A percentile compares a stretch with the other conserved stretches of the same genome.
Evolutionary conservation across 225 moss, liverwort and hornwort species (phyloP).

Genomic region (Climacium dendroides): DNA sequence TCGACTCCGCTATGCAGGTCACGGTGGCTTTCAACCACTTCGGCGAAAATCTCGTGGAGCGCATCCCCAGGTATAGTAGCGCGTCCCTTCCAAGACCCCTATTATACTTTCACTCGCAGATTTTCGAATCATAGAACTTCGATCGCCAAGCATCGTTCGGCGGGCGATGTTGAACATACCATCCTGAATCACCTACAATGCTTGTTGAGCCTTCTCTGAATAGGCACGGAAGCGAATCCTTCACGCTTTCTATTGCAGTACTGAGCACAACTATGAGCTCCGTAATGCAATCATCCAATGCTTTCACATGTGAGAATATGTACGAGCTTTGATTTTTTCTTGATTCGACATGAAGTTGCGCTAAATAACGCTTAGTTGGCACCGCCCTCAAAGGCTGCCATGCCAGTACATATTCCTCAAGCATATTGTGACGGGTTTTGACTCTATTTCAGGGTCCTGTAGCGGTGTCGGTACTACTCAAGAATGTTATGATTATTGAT

Average conservation of each 20-base stretch:
- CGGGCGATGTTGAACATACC: background rate
- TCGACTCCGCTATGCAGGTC: conserved; percentile 41
- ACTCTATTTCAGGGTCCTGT: background rate
- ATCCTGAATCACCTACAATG: background rate
- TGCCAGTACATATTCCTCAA: background rate
- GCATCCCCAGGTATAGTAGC: conserved; percentile 28
- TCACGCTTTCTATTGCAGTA: background rate
- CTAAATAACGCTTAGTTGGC: background rate
- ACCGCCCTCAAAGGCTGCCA: too few relatives aligned
- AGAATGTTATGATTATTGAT: background rate
- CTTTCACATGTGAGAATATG: background rate
- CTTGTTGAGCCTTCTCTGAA: background rate
- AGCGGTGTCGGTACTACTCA: background rate
- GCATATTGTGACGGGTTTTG: background rate
- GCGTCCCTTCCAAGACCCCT: background rate
- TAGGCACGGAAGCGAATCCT: background rate
- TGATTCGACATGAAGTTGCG: background rate
- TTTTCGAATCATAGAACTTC: background rate
- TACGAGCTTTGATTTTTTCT: background rate
- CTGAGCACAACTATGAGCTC: background rate
- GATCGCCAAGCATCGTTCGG: background rate
- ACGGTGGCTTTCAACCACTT: conserved; percentile 50
- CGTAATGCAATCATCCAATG: background rate
- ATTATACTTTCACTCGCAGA: background rate
- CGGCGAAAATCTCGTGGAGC: conserved; percentile 28